These are phyloP conservation scores for Athelia sp. DNA, from an alignment of 1,284 basidiomycete genomes.

Conservation along the genomic window DNA sequence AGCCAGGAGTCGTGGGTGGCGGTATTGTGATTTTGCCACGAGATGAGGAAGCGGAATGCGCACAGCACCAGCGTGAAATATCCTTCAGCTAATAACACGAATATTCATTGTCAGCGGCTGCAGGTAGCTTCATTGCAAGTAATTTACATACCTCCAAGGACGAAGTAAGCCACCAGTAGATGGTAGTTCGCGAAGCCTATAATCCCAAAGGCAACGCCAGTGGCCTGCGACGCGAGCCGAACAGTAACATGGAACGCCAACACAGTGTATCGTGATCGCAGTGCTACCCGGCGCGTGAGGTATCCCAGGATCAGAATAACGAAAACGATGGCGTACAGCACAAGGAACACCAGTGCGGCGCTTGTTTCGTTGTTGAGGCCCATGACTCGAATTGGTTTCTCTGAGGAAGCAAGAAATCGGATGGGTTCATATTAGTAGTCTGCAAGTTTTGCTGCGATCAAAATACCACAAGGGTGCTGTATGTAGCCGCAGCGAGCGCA, in stretches of 20 bases:
- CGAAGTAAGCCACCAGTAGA: slow-evolving; percentile 26
- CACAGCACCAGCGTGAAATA: slow-evolving; percentile 29
- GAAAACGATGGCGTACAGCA: slow-evolving; percentile 24
- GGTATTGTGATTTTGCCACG: slow-evolving; percentile 29
- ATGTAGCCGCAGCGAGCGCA: too few relatives aligned
- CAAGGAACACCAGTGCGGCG: slow-evolving; percentile 23
- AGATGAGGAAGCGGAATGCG: slow-evolving; percentile 27
- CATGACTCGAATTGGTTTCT: neutral
- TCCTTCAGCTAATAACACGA: slow-evolving; percentile 19
- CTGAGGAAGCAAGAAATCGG: too few relatives aligned
- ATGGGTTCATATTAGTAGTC: too few relatives aligned
- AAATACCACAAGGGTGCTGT: too few relatives aligned
- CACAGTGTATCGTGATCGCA: slow-evolving; percentile 23
- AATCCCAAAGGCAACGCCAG: slow-evolving; percentile 26
- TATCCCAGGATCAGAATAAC: slow-evolving; percentile 21
- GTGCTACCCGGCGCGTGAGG: slow-evolving; percentile 16
- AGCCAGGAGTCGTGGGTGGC: slow-evolving; percentile 25
- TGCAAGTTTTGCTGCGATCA: too few relatives aligned
- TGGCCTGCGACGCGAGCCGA: slow-evolving; percentile 27
- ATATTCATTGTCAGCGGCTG: neutral
- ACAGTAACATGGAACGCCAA: slow-evolving; percentile 26
- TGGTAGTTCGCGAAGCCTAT: slow-evolving; percentile 20
- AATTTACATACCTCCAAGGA: slow-evolving; percentile 9
- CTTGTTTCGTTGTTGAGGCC: slow-evolving; percentile 8
- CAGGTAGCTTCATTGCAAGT: neutral